A percentile compares a stretch with the other conserved stretches of the same genome.
These are phyloP conservation scores for Psidium friedrichsthalianum DNA, from an alignment of 345 rosid genomes.

Conservation along the genomic window DNA sequence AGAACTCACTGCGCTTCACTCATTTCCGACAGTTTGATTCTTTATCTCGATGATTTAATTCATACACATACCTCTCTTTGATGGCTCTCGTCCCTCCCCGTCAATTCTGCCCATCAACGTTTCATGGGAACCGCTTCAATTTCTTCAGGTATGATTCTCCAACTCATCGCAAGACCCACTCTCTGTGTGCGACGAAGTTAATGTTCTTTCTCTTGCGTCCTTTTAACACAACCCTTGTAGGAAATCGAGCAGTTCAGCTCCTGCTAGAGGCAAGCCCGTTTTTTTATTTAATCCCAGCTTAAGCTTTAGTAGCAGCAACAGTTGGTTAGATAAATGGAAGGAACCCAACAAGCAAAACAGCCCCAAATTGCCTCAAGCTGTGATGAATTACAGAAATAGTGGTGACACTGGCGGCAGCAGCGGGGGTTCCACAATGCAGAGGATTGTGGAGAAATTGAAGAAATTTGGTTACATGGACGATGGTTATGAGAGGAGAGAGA, in stretches of 20 bases:
- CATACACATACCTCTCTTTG: neutral
- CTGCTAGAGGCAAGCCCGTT: conserved; percentile 5
- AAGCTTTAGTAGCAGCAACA: conserved; percentile 2
- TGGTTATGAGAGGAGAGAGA: conserved; percentile 20
- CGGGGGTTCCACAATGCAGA: conserved; percentile 62
- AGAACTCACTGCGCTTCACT: neutral
- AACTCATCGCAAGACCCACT: conserved; percentile 11
- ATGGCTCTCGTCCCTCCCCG: conserved; percentile 51
- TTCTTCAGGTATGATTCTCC: conserved; percentile 27
- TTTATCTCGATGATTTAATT: neutral
- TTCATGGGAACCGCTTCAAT: conserved; percentile 34
- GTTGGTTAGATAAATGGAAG: conserved; percentile 56
- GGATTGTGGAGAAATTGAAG: conserved; percentile 72
- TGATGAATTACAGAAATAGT: conserved; percentile 29
- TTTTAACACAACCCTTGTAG: conserved; percentile 14
- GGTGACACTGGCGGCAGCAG: conserved; percentile 15
- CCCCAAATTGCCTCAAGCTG: conserved; percentile 30
- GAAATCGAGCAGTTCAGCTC: conserved; percentile 3
- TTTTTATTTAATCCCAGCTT: neutral
- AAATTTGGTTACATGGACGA: conserved; percentile 52
- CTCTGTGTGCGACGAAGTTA: neutral
- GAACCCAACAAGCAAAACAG: conserved; percentile 25
- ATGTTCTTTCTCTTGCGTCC: conserved; percentile 5
- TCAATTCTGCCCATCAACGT: conserved; percentile 37
- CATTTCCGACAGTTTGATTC: neutral